Conservation (phyloP, 768 basidiomycete species). For the Suillus tomentosus region DNA sequence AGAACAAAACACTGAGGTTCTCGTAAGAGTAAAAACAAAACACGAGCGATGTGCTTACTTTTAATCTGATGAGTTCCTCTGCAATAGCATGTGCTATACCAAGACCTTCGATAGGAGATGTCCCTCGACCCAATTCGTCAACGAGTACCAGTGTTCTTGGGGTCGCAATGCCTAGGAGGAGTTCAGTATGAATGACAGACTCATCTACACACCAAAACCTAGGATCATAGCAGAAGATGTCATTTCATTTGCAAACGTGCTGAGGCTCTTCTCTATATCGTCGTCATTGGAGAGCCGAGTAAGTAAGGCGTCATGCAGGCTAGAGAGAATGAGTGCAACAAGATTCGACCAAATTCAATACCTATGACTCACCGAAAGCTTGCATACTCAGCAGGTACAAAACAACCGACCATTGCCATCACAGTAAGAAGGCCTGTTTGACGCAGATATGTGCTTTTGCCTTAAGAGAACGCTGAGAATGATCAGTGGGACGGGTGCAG, state of each 20-base stretch:
- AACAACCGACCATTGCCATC: conserved; percentile 90
- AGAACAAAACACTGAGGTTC: conserved; percentile 72
- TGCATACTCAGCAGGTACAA: conserved; percentile 92
- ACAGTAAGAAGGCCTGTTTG: conserved; percentile 83
- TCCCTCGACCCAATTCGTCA: conserved; percentile 94
- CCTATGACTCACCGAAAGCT: conserved; percentile 64
- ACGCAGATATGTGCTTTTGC: conserved; percentile 92
- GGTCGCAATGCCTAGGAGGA: conserved; percentile 62
- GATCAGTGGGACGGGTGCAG: conserved; percentile 9
- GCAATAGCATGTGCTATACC: conserved; percentile 86
- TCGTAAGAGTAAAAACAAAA: conserved; percentile 9
- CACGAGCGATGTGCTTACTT: conserved; percentile 46
- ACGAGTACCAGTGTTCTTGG: conserved; percentile 75
- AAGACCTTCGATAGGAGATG: conserved; percentile 78
- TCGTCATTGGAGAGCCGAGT: conserved; percentile 94
- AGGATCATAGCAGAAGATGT: conserved; percentile 89
- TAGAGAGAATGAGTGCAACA: conserved; percentile 27
- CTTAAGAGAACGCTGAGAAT: conserved; percentile 34
- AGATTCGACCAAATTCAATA: no score
- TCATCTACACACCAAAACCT: conserved; percentile 40
- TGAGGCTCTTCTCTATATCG: conserved; percentile 84
- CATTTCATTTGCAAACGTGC: conserved; percentile 97
- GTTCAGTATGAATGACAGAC: conserved; percentile 2
- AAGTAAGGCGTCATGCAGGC: conserved; percentile 81
- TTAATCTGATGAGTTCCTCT: conserved; percentile 70